These are phyloP conservation scores for Alternaria burnsii DNA, from an alignment of 2,329 filamentous ascomycete species.

Conservation along the genomic window DNA sequence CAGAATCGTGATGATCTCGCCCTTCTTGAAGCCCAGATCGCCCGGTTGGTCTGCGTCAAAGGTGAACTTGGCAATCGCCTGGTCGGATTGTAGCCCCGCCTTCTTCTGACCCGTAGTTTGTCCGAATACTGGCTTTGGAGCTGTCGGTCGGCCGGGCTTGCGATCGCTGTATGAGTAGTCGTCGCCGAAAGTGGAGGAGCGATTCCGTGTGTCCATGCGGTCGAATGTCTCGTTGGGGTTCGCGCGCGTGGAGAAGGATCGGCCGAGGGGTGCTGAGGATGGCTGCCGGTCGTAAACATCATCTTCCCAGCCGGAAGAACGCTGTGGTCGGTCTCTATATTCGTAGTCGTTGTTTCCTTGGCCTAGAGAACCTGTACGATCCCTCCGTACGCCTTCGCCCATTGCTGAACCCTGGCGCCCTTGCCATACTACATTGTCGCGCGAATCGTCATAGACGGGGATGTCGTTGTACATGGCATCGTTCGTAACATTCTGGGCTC, in stretches of 20 bases:
- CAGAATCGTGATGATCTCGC: conserved; percentile 91
- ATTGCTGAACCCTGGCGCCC: conserved; percentile 74
- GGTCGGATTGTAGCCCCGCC: conserved; percentile 66
- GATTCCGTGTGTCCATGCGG: conserved; percentile 47
- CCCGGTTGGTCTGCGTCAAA: conserved; percentile 95
- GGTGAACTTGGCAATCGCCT: conserved; percentile 89
- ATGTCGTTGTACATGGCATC: conserved; percentile 80
- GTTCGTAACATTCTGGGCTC: conserved; percentile 28
- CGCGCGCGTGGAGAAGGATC: conserved; percentile 61
- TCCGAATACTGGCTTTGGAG: conserved; percentile 87
- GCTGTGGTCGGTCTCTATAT: conserved; percentile 65
- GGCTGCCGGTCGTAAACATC: conserved; percentile 72
- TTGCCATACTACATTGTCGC: conserved; percentile 87
- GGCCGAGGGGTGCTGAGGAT: conserved; percentile 48
- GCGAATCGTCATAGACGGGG: conserved; percentile 83
- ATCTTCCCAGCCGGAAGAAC: conserved; percentile 78
- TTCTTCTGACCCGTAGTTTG: conserved; percentile 58
- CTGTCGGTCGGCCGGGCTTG: conserved; percentile 80
- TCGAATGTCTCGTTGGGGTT: conserved; percentile 62
- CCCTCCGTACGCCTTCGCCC: conserved; percentile 69
- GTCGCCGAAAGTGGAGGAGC: conserved; percentile 54
- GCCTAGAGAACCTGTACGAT: conserved; percentile 54
- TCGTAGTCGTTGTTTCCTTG: conserved; percentile 55
- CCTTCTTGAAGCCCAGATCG: conserved; percentile 95
- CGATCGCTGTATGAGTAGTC: conserved; percentile 65